Percentiles rank a stretch among this genome's conserved stretches.
Conservation (phyloP, 345 rosid species). For the Eutrema yunnanense region DNA sequence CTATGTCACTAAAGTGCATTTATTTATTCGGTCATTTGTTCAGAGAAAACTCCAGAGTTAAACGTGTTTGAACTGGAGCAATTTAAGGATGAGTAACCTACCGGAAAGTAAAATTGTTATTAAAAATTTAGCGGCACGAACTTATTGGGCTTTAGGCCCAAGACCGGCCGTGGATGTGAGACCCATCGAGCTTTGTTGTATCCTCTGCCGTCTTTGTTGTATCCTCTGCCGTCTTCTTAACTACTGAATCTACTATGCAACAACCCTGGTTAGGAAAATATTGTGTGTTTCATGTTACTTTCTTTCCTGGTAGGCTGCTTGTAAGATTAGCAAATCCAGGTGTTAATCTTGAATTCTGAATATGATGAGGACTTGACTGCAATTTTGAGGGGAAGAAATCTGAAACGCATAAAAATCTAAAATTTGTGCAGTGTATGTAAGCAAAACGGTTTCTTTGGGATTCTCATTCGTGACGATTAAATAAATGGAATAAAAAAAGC, state of each 20-base stretch:
- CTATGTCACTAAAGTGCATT: no score
- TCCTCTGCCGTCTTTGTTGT: background rate
- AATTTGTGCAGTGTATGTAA: background rate
- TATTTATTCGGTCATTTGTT: no score
- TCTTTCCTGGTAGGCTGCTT: background rate
- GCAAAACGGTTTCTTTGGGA: conserved; percentile 21
- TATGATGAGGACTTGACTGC: background rate
- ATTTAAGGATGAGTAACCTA: no score
- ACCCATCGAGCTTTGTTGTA: background rate
- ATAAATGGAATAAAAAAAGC: background rate
- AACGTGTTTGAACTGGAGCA: no score
- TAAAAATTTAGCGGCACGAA: no score
- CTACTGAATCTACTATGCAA: no score
- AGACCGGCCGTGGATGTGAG: no score
- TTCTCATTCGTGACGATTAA: conserved; percentile 10
- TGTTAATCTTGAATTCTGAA: background rate
- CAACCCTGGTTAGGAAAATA: background rate
- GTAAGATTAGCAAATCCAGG: background rate
- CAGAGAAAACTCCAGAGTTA: no score
- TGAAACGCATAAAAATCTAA: conserved; percentile 1
- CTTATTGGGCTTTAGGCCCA: no score
- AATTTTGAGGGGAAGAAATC: background rate
- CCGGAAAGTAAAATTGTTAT: no score
- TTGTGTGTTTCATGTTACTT: background rate
- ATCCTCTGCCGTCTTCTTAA: background rate